These are phyloP conservation scores for Bisporella sp. DNA, from an alignment of 2,329 filamentous ascomycete species.

Conservation along the genomic window DNA sequence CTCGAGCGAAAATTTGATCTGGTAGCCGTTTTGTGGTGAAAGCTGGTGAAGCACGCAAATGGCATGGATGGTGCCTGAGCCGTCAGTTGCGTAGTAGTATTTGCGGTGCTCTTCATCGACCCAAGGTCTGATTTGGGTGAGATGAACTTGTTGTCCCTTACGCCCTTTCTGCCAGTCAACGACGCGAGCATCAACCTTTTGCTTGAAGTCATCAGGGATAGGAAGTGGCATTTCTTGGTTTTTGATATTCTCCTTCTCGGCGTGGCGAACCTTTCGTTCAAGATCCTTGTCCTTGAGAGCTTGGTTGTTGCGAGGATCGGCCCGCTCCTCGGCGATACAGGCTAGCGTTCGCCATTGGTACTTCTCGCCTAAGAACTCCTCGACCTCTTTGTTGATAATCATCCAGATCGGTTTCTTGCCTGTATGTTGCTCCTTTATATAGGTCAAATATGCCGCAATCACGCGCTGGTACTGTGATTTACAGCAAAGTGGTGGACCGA, in stretches of 20 bases:
- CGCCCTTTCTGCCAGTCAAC: constrained; percentile 73
- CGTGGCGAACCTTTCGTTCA: constrained; percentile 74
- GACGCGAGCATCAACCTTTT: constrained; percentile 65
- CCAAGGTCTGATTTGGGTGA: constrained; percentile 88
- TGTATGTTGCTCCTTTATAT: constrained; percentile 63
- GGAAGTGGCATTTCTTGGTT: constrained; percentile 62
- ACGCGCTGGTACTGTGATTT: constrained; percentile 67
- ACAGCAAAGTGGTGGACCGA: constrained; percentile 84
- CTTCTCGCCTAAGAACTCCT: constrained; percentile 72
- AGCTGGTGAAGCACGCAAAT: constrained; percentile 81
- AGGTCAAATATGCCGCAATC: constrained; percentile 67
- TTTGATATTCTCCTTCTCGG: constrained; percentile 78
- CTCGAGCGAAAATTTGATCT: constrained; percentile 94
- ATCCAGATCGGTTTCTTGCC: constrained; percentile 80
- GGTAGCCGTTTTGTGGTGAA: constrained; percentile 75
- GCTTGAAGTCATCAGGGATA: constrained; percentile 58
- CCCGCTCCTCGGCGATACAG: constrained; percentile 81
- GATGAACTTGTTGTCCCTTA: constrained; percentile 80
- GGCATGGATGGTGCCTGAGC: constrained; percentile 63
- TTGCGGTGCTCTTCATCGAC: constrained; percentile 74
- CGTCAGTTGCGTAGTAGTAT: constrained; percentile 75
- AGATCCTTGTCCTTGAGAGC: constrained; percentile 69
- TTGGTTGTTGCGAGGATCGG: constrained; percentile 64
- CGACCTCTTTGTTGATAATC: constrained; percentile 70
- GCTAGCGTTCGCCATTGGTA: constrained; percentile 85